Conservation (phyloP, 2,329 filamentous ascomycete species). For the Alternaria sp. region DNA sequence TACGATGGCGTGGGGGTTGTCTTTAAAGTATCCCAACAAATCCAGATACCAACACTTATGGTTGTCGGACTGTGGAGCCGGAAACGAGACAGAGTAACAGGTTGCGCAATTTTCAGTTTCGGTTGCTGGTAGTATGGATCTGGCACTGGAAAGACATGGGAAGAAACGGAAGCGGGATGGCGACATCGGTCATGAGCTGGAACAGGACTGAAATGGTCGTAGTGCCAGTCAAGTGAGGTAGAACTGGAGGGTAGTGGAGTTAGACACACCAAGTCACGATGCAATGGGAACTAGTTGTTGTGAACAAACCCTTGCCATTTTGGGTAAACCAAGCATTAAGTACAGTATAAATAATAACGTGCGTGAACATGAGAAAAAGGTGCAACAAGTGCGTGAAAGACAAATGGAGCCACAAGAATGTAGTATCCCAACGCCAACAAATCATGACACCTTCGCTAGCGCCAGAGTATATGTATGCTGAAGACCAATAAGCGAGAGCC, state of each 20-base stretch:
- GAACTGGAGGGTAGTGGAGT: neutral
- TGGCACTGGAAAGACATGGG: neutral
- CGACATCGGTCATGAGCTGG: too few species aligned
- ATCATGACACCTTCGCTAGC: slow-evolving; percentile 16
- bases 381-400: slow-evolving; percentile 9
- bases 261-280: neutral
- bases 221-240: neutral
- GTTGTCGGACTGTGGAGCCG: neutral
- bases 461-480: slow-evolving; percentile 19
- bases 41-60: neutral
- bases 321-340: slow-evolving; percentile 19
- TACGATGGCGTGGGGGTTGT: neutral
- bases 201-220: neutral
- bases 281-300: neutral
- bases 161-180: neutral
- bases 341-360: slow-evolving; percentile 17
- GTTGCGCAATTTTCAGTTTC: neutral
- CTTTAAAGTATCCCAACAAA: neutral
- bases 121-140: neutral
- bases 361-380: slow-evolving; percentile 14
- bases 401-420: slow-evolving; percentile 8
- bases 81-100: neutral
- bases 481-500: slow-evolving; percentile 12
- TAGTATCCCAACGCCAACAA: slow-evolving; percentile 14
- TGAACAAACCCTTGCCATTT: slow-evolving; percentile 31